Base-by-base conservation (phyloP, 495 filamentous ascomycete genomes). In the Astrothelium macrocarpum region DNA sequence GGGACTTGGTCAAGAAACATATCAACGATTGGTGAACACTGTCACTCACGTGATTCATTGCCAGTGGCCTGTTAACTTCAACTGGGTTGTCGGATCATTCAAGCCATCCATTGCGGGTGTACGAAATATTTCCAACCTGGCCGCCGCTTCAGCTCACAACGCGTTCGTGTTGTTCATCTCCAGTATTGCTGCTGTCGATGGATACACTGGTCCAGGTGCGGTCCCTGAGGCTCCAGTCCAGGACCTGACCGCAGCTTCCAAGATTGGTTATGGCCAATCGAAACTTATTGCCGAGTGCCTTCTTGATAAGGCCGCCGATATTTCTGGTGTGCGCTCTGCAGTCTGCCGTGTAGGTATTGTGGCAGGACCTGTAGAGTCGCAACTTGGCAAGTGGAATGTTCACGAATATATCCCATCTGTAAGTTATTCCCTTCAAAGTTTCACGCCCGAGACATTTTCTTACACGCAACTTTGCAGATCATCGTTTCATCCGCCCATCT, bases 21-120 rank as follows among this genome's bases (percentile, higher is more conserved):
- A 71, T 62, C n/a, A 59, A 5, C 56, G 16, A 11, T 65, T 75
- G 2, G 59, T 62, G 0, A 10, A 53, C 14, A 62, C 45, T 18
- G 53, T 69, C 5, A 74, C 70, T 1, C 45, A 72, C 1, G 62
- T 81, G 61, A 67, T 67, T 26, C 65, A 65, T 46, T 67, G 65
- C 39, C 77, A 76, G 42, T 81, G 78, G 79, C 60, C 73, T 1
- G 76, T 80, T 45, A 75, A 81, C 70, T 79, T 80, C 70, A 78
- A 79, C 56, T 70, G 71, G 10, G 67, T 72, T 0, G 67, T 82
- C 2, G 12, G 69, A 0, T 73, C 72, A 7, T 80, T 78, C 66
- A 63, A 71, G 10, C 42, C 31, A 18, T 63, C 65, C 59, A 59
- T 67, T 4, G 28, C 36, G 12, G 63, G 66, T 10, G 43, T 46